These are phyloP conservation scores for Trichoderma endophyticum DNA, from an alignment of 2,329 filamentous ascomycete species.

Conservation along the genomic window DNA sequence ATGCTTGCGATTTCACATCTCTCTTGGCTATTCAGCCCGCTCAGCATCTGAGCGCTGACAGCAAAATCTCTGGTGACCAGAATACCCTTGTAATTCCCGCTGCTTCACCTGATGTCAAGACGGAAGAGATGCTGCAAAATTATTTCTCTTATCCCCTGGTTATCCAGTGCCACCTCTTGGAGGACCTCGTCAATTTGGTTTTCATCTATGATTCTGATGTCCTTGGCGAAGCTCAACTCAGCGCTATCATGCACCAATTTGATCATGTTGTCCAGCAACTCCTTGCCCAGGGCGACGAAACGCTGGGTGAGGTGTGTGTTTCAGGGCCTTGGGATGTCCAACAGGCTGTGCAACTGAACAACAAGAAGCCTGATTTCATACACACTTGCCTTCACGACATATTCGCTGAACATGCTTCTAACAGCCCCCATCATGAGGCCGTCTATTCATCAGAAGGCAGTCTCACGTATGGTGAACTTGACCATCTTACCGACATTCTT, in stretches of 20 bases:
- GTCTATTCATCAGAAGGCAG: slow-evolving; percentile 14
- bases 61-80: neutral
- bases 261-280: slow-evolving; percentile 14
- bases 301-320: neutral
- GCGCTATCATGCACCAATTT: slow-evolving; percentile 5
- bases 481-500: neutral
- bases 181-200: slow-evolving; percentile 3
- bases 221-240: neutral
- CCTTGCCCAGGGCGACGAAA: neutral
- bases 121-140: slow-evolving; percentile 6
- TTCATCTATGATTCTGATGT: slow-evolving; percentile 6
- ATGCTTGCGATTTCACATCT: slow-evolving; percentile 18
- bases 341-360: neutral
- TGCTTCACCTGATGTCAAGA: neutral
- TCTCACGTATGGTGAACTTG: slow-evolving; percentile 14
- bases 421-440: slow-evolving; percentile 7
- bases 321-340: slow-evolving; percentile 12
- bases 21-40: slow-evolving; percentile 20
- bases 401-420: neutral
- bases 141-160: slow-evolving; percentile 17
- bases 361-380: neutral
- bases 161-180: slow-evolving; percentile 1
- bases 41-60: slow-evolving; percentile 1
- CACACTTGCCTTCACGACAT: slow-evolving; percentile 6
- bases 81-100: neutral